phyloP scores from a whole-genome alignment of 768 basidiomycete species.

The Gymnopilus dilepis region DNA sequence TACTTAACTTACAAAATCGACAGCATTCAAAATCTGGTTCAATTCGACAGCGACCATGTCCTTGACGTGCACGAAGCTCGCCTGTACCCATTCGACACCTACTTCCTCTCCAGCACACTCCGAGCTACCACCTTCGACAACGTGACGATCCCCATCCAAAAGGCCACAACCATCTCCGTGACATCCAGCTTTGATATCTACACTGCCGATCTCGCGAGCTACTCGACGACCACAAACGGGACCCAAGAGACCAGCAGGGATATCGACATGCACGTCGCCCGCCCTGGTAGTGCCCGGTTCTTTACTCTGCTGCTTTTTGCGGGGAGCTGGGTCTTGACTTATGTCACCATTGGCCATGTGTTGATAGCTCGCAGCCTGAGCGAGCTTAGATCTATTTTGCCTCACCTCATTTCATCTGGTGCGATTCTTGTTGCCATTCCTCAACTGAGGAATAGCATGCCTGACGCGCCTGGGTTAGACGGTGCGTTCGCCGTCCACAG shows the following conservation, averaged over 20 bases:
- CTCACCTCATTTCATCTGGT: slow-evolving; percentile 44
- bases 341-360: slow-evolving; percentile 52
- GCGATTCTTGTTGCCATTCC: slow-evolving; percentile 52
- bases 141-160: slow-evolving; percentile 46
- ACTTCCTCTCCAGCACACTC: slow-evolving; percentile 54
- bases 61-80: slow-evolving; percentile 59
- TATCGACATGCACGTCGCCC: slow-evolving; percentile 47
- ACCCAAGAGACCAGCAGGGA: slow-evolving; percentile 43
- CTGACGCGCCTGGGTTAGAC: slow-evolving; percentile 59
- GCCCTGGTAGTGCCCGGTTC: slow-evolving; percentile 50
- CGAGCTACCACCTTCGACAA: slow-evolving; percentile 42
- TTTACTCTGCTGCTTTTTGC: slow-evolving; percentile 52
- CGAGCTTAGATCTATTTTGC: slow-evolving; percentile 37
- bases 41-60: slow-evolving; percentile 61
- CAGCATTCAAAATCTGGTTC: slow-evolving; percentile 59
- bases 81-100: slow-evolving; percentile 63
- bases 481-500: slow-evolving; percentile 27
- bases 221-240: slow-evolving; percentile 29
- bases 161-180: slow-evolving; percentile 46
- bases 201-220: slow-evolving; percentile 41
- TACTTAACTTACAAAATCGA: neutral
- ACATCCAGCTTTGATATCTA: slow-evolving; percentile 53
- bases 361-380: slow-evolving; percentile 44
- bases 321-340: slow-evolving; percentile 59
- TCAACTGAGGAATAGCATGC: slow-evolving; percentile 58